These are phyloP conservation scores for Acacia confusa DNA, from an alignment of 306 rosid species.

Conservation along the genomic window DNA sequence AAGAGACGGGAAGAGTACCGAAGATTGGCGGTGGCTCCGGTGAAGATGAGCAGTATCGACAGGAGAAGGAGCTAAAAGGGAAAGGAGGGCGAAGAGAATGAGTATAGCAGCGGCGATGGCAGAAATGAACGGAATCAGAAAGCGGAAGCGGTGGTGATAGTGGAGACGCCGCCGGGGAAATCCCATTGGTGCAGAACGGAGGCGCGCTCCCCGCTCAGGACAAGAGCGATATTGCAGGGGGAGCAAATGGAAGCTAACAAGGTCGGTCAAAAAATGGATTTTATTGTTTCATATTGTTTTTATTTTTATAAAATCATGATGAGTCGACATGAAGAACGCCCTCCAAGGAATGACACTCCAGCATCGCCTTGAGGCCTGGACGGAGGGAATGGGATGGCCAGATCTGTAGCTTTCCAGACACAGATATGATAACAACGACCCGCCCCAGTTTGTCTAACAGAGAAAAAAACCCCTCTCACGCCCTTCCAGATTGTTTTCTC, in stretches of 20 bases:
- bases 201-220: neutral
- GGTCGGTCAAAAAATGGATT: neutral
- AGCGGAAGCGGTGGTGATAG: slow-evolving; percentile 61
- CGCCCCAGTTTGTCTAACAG: neutral
- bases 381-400: neutral
- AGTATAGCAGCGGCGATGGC: slow-evolving; percentile 64
- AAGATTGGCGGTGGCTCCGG: slow-evolving; percentile 33
- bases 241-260: neutral
- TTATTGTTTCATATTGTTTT: neutral
- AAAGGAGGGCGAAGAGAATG: slow-evolving; percentile 72
- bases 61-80: slow-evolving; percentile 84
- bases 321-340: neutral
- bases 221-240: neutral
- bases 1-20: slow-evolving; percentile 49
- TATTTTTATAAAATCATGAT: neutral
- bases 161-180: slow-evolving; percentile 86
- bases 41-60: slow-evolving; percentile 52
- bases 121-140: slow-evolving; percentile 61
- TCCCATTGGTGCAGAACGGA: slow-evolving; percentile 42
- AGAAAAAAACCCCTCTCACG: too few relatives aligned
- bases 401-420: neutral
- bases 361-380: neutral
- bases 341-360: neutral
- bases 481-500: neutral
- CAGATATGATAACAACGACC: neutral